Conservation (phyloP, 768 basidiomycete species). For the Rhodotorula graminis region DNA sequence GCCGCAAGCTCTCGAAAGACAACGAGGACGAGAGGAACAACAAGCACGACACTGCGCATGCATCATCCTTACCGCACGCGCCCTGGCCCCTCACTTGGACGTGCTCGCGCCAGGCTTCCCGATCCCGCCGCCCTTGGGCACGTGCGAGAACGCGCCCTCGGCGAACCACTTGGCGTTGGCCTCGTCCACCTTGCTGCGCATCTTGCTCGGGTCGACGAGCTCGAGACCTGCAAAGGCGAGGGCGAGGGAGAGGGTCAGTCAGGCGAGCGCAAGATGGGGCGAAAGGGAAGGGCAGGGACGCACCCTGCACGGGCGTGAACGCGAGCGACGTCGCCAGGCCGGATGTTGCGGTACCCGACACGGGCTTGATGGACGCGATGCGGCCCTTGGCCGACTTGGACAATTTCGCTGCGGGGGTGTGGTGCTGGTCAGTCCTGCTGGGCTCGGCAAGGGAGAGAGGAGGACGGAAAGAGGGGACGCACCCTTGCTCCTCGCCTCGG, state of each 20-base stretch:
- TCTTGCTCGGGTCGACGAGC: slow-evolving; percentile 77
- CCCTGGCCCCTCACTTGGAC: not conserved
- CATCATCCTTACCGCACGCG: not conserved
- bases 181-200: slow-evolving; percentile 80
- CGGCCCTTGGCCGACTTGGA: slow-evolving; percentile 91
- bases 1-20: not conserved
- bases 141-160: slow-evolving; percentile 34
- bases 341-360: slow-evolving; percentile 57
- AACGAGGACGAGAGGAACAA: not conserved
- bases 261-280: not conserved
- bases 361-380: slow-evolving; percentile 71
- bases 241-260: slow-evolving; percentile 30
- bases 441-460: too few relatives aligned
- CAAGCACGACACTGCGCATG: not conserved
- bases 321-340: slow-evolving; percentile 87
- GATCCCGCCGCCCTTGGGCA: slow-evolving; percentile 27
- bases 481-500: slow-evolving; percentile 90
- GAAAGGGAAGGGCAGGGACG: slow-evolving; percentile 45
- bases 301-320: slow-evolving; percentile 87
- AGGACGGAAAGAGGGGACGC: slow-evolving; percentile 39
- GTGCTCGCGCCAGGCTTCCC: slow-evolving; percentile 17
- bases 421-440: not conserved
- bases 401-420: slow-evolving; percentile 73
- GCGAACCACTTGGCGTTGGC: slow-evolving; percentile 98
- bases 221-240: slow-evolving; percentile 64